Evolutionary conservation across 371 early-diverging fungal species (phyloP).

Genomic region (Mucor saturninus): DNA sequence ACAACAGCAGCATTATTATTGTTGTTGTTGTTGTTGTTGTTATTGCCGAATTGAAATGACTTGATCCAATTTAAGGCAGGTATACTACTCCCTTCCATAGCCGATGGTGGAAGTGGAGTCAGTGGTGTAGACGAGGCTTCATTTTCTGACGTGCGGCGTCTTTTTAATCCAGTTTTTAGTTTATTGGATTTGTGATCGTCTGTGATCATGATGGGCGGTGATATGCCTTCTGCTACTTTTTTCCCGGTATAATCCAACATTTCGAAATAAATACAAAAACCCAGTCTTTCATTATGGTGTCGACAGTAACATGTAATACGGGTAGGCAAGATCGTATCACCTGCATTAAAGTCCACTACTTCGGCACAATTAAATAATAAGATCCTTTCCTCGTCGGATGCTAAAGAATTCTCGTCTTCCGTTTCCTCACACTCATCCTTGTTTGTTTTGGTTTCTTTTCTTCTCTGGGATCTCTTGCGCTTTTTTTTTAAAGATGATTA

Average conservation of each 20-base stretch:
- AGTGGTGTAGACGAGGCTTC: slow-evolving; percentile 19
- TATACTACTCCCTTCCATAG: not conserved
- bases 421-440: slow-evolving; percentile 24
- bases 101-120: no score
- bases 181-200: slow-evolving; percentile 94
- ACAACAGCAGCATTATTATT: slow-evolving; percentile 1
- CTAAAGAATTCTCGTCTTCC: slow-evolving; percentile 40
- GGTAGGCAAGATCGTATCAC: slow-evolving; percentile 88
- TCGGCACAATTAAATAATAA: slow-evolving; percentile 86
- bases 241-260: slow-evolving; percentile 71
- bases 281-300: slow-evolving; percentile 89
- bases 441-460: slow-evolving; percentile 48
- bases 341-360: slow-evolving; percentile 85
- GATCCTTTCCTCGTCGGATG: slow-evolving; percentile 72
- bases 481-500: slow-evolving; percentile 8
- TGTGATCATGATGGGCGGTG: slow-evolving; percentile 94
- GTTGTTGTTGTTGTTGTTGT: no score
- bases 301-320: slow-evolving; percentile 95
- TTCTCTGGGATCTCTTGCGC: slow-evolving; percentile 57
- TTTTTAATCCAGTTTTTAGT: slow-evolving; percentile 56
- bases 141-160: slow-evolving; percentile 40
- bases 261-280: slow-evolving; percentile 84
- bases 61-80: slow-evolving; percentile 22
- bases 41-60: slow-evolving; percentile 10
- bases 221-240: slow-evolving; percentile 81